Evolutionary conservation across 768 basidiomycete genomes (phyloP).

Genomic region (Dacryopinax spathularia): DNA sequence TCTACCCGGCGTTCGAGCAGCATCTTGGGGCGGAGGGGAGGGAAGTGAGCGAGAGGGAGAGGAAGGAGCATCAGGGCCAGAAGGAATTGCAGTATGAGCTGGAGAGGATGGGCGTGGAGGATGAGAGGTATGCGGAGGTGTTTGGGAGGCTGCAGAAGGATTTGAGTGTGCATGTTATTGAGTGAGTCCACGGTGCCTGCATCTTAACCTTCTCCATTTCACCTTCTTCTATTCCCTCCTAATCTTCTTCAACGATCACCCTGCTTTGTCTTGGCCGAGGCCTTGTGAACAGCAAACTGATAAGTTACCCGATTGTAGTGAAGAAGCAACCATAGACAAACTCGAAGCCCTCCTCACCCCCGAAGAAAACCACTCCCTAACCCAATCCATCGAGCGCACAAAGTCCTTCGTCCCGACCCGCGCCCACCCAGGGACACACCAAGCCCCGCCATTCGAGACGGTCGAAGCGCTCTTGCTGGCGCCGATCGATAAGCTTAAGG

Average conservation of each 20-base stretch:
- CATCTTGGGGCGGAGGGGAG: conserved; percentile 39
- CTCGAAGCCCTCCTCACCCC: conserved; percentile 32
- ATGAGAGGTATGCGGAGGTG: conserved; percentile 26
- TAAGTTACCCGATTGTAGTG: not conserved
- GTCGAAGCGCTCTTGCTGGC: conserved; percentile 38
- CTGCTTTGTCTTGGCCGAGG: not conserved
- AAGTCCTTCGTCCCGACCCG: conserved; percentile 52
- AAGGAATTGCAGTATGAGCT: conserved; percentile 34
- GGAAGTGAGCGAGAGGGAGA: conserved; percentile 40
- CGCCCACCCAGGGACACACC: conserved; percentile 38
- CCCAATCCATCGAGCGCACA: conserved; percentile 44
- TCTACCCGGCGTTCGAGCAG: conserved; percentile 49
- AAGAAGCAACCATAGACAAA: conserved; percentile 23
- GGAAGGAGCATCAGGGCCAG: conserved; percentile 41
- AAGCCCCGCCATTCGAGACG: conserved; percentile 49
- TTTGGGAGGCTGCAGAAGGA: conserved; percentile 8
- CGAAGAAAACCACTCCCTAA: conserved; percentile 40
- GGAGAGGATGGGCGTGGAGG: conserved; percentile 25
- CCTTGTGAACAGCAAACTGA: not conserved
- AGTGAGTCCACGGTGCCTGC: conserved; percentile 16
- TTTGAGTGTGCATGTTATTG: conserved; percentile 26
- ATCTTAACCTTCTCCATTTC: not conserved
- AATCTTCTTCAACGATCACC: conserved; percentile 35
- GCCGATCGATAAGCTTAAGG: conserved; percentile 47
- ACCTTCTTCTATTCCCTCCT: not conserved